A percentile compares a stretch with the other conserved stretches of the same genome.
phyloP scores from a whole-genome alignment of 1,284 basidiomycete species.

The Pseudozyma flocculosa region DNA sequence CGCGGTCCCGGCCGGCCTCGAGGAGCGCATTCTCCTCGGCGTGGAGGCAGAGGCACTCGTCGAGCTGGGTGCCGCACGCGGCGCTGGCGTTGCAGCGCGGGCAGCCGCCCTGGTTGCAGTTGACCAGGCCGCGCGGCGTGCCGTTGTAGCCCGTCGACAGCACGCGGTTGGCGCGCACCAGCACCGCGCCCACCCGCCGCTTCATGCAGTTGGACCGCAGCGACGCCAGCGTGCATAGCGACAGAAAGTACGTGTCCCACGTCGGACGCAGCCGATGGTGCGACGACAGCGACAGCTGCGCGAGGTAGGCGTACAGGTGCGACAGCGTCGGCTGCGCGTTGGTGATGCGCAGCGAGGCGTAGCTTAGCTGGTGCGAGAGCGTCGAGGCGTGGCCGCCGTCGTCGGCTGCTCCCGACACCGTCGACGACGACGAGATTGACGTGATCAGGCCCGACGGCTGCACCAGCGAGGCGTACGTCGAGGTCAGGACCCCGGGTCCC shows the following conservation, averaged over 20 bases:
- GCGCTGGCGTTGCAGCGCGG: conserved; percentile 47
- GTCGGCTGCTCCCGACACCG: background rate
- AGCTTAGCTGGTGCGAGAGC: conserved; percentile 22
- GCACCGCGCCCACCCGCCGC: conserved; percentile 85
- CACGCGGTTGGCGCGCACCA: conserved; percentile 79
- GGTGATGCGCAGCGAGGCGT: conserved; percentile 67
- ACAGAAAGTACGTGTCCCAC: conserved; percentile 57
- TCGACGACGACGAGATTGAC: background rate
- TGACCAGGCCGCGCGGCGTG: conserved; percentile 78
- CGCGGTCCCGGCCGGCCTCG: conserved; percentile 75
- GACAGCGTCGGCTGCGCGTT: conserved; percentile 69
- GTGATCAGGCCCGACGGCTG: background rate
- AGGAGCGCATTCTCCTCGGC: conserved; percentile 97
- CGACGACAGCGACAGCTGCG: conserved; percentile 72
- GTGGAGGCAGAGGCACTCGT: conserved; percentile 91
- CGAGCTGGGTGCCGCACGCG: conserved; percentile 64
- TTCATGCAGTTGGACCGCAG: conserved; percentile 71
- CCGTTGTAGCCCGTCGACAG: conserved; percentile 99
- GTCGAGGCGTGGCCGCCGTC: conserved; percentile 1
- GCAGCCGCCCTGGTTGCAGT: conserved; percentile 58
- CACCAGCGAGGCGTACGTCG: background rate
- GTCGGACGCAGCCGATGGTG: conserved; percentile 70
- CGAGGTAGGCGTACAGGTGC: conserved; percentile 68
- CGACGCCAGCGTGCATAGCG: conserved; percentile 53
- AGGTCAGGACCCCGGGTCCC: background rate